Percentiles rank a stretch among this genome's conserved stretches.
Evolutionary conservation across 176 grass and related monocot genomes (phyloP).

Genomic region (Phyllostachys edulis): DNA sequence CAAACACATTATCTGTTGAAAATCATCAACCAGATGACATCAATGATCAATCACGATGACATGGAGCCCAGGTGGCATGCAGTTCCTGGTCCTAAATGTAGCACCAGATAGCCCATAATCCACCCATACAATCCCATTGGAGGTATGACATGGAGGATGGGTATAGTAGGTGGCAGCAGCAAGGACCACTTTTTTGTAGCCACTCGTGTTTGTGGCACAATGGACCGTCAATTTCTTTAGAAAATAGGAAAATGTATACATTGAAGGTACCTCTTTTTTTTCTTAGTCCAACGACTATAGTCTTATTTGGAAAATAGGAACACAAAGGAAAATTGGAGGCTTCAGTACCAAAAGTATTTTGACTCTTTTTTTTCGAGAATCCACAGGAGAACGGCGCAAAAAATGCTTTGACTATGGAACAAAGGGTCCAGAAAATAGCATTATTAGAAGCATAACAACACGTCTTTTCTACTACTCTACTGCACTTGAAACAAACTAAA

Average conservation of each 20-base stretch:
- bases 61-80: constrained; percentile 35
- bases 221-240: background rate
- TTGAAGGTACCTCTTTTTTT: background rate
- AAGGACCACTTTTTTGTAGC: constrained; percentile 43
- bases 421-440: background rate
- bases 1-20: background rate
- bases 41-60: constrained; percentile 1
- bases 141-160: constrained; percentile 4
- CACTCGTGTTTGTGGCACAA: background rate
- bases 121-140: constrained; percentile 22
- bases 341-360: constrained; percentile 1
- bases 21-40: background rate
- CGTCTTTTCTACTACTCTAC: background rate
- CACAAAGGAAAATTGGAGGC: background rate
- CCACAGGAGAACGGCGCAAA: background rate
- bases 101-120: constrained; percentile 39
- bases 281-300: background rate
- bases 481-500: background rate
- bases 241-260: background rate
- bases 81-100: constrained; percentile 29
- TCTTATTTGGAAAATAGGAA: background rate
- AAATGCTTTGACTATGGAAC: background rate
- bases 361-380: background rate
- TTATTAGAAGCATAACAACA: background rate
- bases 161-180: background rate